Base-by-base conservation (phyloP, 2,329 filamentous ascomycete species). In the Herpotrichia juniperi region DNA sequence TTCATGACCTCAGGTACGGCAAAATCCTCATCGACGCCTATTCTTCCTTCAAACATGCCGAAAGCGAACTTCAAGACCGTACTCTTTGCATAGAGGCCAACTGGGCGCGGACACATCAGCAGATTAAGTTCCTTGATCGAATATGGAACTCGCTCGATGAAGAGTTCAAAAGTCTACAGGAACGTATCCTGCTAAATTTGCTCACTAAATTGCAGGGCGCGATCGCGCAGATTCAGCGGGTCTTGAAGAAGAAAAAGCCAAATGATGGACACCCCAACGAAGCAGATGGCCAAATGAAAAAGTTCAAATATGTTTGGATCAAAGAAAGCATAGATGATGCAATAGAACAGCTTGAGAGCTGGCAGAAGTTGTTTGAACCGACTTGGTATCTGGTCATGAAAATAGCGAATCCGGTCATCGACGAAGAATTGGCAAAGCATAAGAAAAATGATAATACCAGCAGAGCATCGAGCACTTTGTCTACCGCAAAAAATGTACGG, bases 311-410 rank as follows among this genome's bases (percentile, higher is more conserved):
- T 21, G 9, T 21, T 50, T 22, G 32, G 2, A n/a, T 34, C 9
- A 50, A 50, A 39, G 28, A 44, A 19, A 24, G 12, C 26, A 43
- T 50, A 4, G 47, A 50, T 21, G 7, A 50, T n/a, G 22, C 47
- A 19, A 44, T 50, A 8, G 12, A 32, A 11, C 37, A 50, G 1
- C 22, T 50, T 4, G 34, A 56, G 16, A 35, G n/a, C 10, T 62
- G 55, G 55, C 57, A 62, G 44, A 30, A 28, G 12, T 21, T 45
- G 3, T 58, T 56, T 22, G 47, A 62, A 46, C 57, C 56, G 10
- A 48, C 50, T 1, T 62, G 57, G 59, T 58, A 37, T 28, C 43
- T 60, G 12, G 50, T 54, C 2, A 17, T 58, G 26, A 57, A 35
- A 30, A 56, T 58, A 11, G 52, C 57, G 4, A 48, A 46, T 17